Evolutionary conservation across 306 rosid genomes (phyloP).

Genomic region (Benincasa hispida): DNA sequence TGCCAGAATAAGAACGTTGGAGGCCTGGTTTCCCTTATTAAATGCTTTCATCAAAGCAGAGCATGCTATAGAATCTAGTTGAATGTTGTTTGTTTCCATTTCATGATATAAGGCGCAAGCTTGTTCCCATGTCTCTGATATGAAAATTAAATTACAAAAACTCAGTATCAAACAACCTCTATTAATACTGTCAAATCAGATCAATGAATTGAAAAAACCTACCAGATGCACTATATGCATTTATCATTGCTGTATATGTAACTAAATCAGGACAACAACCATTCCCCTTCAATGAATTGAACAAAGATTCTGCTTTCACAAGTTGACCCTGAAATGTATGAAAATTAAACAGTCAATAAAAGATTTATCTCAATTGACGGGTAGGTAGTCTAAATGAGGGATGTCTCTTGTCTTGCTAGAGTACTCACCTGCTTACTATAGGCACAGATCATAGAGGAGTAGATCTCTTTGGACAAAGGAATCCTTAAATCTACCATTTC

Average conservation of each 20-base stretch:
- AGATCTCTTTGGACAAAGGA: constrained; percentile 65
- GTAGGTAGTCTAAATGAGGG: constrained; percentile 7
- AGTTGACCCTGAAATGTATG: constrained; percentile 48
- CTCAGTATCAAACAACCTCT: constrained; percentile 11
- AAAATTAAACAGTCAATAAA: constrained; percentile 1
- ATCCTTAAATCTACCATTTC: constrained; percentile 57
- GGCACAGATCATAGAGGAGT: constrained; percentile 65
- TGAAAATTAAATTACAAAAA: constrained; percentile 3
- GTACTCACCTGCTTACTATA: constrained; percentile 68
- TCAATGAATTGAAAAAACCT: constrained; percentile 12
- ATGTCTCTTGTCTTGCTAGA: constrained; percentile 13
- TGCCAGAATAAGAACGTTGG: constrained; percentile 63
- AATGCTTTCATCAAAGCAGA: constrained; percentile 78
- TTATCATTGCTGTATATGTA: constrained; percentile 74
- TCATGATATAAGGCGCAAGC: constrained; percentile 56
- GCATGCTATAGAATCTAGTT: constrained; percentile 68
- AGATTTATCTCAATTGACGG: not conserved
- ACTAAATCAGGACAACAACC: constrained; percentile 65
- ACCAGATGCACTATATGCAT: constrained; percentile 66
- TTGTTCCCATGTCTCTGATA: constrained; percentile 75
- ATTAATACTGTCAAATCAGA: constrained; percentile 8
- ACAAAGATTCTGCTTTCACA: constrained; percentile 61
- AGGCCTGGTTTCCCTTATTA: constrained; percentile 72
- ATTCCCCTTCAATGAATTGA: constrained; percentile 48
- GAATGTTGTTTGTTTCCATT: constrained; percentile 50